phyloP scores from a whole-genome alignment of 148 eudicot species.

The Polygonum maritimum region DNA sequence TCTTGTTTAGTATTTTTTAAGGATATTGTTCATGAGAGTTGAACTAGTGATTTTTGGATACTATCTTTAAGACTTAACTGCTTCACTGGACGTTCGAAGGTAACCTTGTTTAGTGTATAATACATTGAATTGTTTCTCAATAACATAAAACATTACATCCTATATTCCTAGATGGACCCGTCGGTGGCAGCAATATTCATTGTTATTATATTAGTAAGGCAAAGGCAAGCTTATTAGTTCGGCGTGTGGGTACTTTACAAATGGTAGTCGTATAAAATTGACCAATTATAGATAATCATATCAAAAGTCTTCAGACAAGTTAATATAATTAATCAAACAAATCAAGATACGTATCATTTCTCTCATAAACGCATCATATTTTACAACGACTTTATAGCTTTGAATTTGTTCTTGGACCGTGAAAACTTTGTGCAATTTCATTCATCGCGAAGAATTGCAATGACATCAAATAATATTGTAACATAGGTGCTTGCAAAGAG shows the following conservation, averaged over 20 bases:
- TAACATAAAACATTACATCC: too few relatives aligned
- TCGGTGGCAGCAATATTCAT: not conserved
- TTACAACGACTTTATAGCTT: not conserved
- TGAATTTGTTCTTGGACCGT: not conserved
- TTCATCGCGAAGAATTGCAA: not conserved
- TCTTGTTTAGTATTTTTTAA: too few relatives aligned
- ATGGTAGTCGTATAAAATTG: not conserved
- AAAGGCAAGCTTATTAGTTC: not conserved
- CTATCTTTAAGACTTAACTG: too few relatives aligned
- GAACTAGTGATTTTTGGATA: too few relatives aligned
- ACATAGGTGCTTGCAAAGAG: not conserved
- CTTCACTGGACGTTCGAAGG: too few relatives aligned
- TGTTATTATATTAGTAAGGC: not conserved
- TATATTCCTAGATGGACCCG: not conserved
- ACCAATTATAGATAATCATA: not conserved
- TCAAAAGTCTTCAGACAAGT: not conserved
- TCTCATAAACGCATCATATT: not conserved
- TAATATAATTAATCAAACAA: not conserved
- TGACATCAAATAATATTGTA: not conserved
- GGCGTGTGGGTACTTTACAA: not conserved
- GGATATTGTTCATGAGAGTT: too few relatives aligned
- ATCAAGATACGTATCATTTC: not conserved
- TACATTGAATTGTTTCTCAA: too few relatives aligned
- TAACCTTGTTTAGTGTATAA: too few relatives aligned
- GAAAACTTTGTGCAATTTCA: not conserved